Evolutionary conservation across 2,329 filamentous ascomycete genomes (phyloP).

Genomic region (Colletotrichum sp.): DNA sequence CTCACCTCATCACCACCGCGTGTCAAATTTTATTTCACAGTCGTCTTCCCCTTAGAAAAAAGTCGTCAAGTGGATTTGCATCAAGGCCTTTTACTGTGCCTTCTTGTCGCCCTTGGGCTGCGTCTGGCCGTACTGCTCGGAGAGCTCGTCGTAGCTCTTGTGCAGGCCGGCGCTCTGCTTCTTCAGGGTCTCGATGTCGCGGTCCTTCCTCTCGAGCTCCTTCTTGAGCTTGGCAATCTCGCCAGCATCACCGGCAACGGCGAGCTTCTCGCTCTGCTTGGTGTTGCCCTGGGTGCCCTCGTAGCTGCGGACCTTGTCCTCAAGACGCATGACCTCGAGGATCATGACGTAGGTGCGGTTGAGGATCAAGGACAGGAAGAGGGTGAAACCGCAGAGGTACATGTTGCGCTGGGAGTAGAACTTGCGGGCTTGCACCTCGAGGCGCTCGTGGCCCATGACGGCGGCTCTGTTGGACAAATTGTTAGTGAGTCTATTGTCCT

Average conservation of each 20-base stretch:
- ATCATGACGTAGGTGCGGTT: conserved; percentile 99
- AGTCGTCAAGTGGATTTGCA: not conserved
- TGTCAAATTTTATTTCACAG: not conserved
- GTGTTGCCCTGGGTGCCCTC: conserved; percentile 62
- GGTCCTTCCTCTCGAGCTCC: conserved; percentile 80
- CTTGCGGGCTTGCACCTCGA: conserved; percentile 98
- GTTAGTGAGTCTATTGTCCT: not conserved
- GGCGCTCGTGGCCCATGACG: conserved; percentile 88
- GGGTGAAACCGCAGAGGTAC: conserved; percentile 99
- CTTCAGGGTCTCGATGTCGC: conserved; percentile 86
- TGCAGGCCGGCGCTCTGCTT: conserved; percentile 87
- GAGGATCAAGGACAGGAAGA: conserved; percentile 97
- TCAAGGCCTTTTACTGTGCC: conserved; percentile 45
- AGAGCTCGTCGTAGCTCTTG: conserved; percentile 84
- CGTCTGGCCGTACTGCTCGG: conserved; percentile 77
- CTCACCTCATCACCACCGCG: not conserved
- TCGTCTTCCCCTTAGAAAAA: not conserved
- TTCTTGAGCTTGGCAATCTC: conserved; percentile 74
- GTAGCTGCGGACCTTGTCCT: conserved; percentile 87
- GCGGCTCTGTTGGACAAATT: conserved; percentile 50
- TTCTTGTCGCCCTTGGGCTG: conserved; percentile 63
- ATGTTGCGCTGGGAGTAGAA: conserved; percentile 99
- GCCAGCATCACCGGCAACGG: conserved; percentile 73
- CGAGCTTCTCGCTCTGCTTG: conserved; percentile 76
- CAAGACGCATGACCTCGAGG: conserved; percentile 85